These are phyloP conservation scores for Kluyveromyces sp. DNA, from an alignment of 1,139 yeast species.

Conservation along the genomic window DNA sequence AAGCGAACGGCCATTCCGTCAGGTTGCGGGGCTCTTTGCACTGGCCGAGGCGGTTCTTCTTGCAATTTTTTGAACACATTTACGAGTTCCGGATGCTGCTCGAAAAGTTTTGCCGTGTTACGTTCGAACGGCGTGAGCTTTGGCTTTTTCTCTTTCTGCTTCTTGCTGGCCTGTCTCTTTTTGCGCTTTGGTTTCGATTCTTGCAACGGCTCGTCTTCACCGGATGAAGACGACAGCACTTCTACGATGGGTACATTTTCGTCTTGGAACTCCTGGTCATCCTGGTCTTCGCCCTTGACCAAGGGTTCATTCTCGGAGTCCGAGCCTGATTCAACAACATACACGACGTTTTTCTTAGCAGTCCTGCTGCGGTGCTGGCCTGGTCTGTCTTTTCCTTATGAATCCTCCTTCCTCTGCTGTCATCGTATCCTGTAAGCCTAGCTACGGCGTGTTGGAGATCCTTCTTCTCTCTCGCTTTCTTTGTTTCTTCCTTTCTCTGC, in stretches of 20 bases:
- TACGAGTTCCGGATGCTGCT: constrained; percentile 68
- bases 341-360: constrained; percentile 15
- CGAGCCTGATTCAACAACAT: constrained; percentile 16
- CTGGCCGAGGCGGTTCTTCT: constrained; percentile 40
- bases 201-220: constrained; percentile 21
- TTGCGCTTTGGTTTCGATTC: constrained; percentile 11
- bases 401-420: constrained; percentile 27
- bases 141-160: constrained; percentile 38
- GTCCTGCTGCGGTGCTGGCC: constrained; percentile 11
- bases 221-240: constrained; percentile 8
- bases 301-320: constrained; percentile 7
- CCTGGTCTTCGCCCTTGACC: constrained; percentile 2
- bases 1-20: constrained; percentile 63
- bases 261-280: constrained; percentile 1
- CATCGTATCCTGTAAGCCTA: neutral
- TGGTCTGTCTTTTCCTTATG: constrained; percentile 11
- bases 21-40: constrained; percentile 68
- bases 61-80: constrained; percentile 64
- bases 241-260: neutral
- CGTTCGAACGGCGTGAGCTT: constrained; percentile 63
- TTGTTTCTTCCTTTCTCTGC: no score
- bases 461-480: no score
- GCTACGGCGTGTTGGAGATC: no score
- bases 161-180: constrained; percentile 17
- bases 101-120: constrained; percentile 56